These are phyloP conservation scores for Stipa capillata DNA, from an alignment of 176 grass and related monocot genomes.

Conservation along the genomic window DNA sequence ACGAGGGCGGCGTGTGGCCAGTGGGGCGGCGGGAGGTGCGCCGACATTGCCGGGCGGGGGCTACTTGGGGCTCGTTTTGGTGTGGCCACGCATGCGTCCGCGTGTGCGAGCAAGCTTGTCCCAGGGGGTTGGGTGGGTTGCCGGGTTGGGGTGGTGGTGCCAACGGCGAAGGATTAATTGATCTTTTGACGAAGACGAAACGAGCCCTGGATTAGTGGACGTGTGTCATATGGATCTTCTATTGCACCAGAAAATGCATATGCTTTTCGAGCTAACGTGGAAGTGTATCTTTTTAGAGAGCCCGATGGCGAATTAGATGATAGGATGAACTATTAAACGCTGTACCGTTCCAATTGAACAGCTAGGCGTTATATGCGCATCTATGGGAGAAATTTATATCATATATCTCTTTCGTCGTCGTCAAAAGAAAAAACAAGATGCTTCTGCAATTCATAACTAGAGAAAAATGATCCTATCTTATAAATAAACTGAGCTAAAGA, in stretches of 20 bases:
- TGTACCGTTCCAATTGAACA: too few relatives aligned
- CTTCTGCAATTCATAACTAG: too few relatives aligned
- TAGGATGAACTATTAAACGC: too few relatives aligned
- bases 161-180: background rate
- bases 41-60: constrained; percentile 33
- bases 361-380: too few relatives aligned
- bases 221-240: constrained; percentile 1
- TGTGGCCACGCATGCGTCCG: constrained; percentile 35
- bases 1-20: background rate
- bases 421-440: too few relatives aligned
- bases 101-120: background rate
- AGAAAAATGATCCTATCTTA: too few relatives aligned
- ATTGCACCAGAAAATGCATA: background rate
- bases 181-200: background rate
- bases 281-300: too few relatives aligned
- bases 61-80: constrained; percentile 14
- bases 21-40: constrained; percentile 26
- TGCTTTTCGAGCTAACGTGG: background rate
- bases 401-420: too few relatives aligned
- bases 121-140: background rate
- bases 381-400: too few relatives aligned
- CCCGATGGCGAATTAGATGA: too few relatives aligned
- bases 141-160: background rate
- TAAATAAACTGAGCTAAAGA: too few relatives aligned
- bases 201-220: background rate